Evolutionary conservation across 148 eudicot genomes (phyloP).

Genomic region (Nepenthes gracilis): DNA sequence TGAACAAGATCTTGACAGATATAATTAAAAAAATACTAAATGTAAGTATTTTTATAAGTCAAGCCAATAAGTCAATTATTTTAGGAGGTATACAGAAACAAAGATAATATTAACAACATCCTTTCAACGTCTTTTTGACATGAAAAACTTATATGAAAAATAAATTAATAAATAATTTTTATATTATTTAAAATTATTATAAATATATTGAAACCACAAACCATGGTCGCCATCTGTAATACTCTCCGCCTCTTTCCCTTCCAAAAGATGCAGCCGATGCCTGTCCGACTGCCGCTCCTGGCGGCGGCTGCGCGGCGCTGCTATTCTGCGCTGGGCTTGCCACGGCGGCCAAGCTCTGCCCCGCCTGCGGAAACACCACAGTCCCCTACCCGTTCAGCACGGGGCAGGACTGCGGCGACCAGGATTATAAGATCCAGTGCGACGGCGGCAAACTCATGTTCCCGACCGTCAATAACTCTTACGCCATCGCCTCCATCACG

Average conservation of each 20-base stretch:
- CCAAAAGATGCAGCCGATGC: not conserved
- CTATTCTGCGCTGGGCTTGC: not conserved
- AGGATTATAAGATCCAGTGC: slow-evolving; percentile 54
- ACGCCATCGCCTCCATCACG: slow-evolving; percentile 46
- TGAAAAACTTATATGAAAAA: too few relatives aligned
- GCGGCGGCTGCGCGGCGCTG: not conserved
- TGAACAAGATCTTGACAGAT: too few relatives aligned
- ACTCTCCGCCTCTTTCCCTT: not conserved
- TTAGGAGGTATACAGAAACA: too few relatives aligned
- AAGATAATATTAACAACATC: too few relatives aligned
- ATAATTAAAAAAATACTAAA: too few relatives aligned
- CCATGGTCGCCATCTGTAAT: too few relatives aligned
- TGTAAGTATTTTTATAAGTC: too few relatives aligned
- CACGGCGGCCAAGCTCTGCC: not conserved
- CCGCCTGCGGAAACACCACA: slow-evolving; percentile 40
- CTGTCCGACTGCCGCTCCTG: not conserved
- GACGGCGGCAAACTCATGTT: slow-evolving; percentile 28
- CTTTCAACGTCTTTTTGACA: too few relatives aligned
- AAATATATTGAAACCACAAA: too few relatives aligned
- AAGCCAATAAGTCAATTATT: too few relatives aligned
- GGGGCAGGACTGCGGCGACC: slow-evolving; percentile 63
- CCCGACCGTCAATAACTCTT: slow-evolving; percentile 67
- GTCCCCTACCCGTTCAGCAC: slow-evolving; percentile 96
- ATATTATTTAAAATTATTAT: too few relatives aligned
- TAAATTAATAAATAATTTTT: too few relatives aligned